Percentiles rank a stretch among this genome's conserved stretches.
phyloP scores from a whole-genome alignment of 352 stramenopile species.

The Paralagenidium karlingii region DNA sequence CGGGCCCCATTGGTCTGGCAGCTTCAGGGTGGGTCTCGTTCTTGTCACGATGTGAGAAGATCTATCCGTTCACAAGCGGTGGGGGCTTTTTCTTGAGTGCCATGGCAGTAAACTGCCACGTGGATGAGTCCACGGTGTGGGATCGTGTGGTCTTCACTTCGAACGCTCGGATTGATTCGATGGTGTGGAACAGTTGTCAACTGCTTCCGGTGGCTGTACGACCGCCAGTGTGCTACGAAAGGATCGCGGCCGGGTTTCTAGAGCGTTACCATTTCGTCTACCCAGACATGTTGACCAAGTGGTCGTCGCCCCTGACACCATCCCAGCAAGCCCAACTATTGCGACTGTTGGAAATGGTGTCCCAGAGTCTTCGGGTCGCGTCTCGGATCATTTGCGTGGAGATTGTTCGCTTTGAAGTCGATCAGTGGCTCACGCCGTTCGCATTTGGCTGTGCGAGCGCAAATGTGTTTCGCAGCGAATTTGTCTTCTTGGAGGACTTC shows the following conservation, averaged over 20 bases:
- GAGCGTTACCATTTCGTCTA: slow-evolving; percentile 4
- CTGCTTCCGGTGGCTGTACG: slow-evolving; percentile 3
- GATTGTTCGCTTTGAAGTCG: background rate
- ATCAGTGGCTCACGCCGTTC: background rate
- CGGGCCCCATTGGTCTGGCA: too few relatives aligned
- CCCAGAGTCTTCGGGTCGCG: slow-evolving; percentile 3
- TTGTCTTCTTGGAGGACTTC: slow-evolving; percentile 6
- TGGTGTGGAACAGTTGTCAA: slow-evolving; percentile 4
- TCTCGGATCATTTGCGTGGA: slow-evolving; percentile 5
- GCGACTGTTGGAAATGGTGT: slow-evolving; percentile 5
- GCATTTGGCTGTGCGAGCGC: slow-evolving; percentile 8
- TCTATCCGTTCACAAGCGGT: slow-evolving; percentile 4
- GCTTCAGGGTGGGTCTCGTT: slow-evolving; percentile 11
- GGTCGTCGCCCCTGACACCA: background rate
- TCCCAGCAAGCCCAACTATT: slow-evolving; percentile 5
- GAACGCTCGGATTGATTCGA: slow-evolving; percentile 4
- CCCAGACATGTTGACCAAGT: too few relatives aligned
- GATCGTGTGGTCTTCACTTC: slow-evolving; percentile 4
- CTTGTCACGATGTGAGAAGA: slow-evolving; percentile 4
- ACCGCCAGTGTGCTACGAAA: slow-evolving; percentile 5
- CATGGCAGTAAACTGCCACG: slow-evolving; percentile 4
- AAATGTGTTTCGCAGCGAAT: slow-evolving; percentile 6
- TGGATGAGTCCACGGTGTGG: background rate
- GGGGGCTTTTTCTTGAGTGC: slow-evolving; percentile 6
- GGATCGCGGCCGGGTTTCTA: slow-evolving; percentile 4